Conservation (phyloP, 495 filamentous ascomycete species). For the Platismatia glauca region DNA sequence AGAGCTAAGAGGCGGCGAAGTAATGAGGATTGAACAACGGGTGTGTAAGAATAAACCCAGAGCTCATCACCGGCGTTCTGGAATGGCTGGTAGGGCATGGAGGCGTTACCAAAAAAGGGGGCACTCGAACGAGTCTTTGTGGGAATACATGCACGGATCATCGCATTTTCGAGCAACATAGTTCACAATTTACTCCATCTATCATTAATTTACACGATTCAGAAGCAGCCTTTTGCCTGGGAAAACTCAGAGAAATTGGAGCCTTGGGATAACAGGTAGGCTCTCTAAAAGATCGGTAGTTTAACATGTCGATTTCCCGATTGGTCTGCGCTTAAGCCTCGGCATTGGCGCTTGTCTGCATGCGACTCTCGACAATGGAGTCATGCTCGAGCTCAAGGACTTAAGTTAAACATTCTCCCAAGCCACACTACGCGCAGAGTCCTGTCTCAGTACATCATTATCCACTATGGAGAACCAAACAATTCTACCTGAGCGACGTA, state of each 20-base stretch:
- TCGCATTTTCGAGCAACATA: neutral
- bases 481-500: neutral
- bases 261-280: too few species aligned
- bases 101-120: neutral
- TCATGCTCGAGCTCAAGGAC: neutral
- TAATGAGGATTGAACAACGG: constrained; percentile 15
- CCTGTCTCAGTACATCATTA: too few species aligned
- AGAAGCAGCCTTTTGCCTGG: neutral
- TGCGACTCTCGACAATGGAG: neutral
- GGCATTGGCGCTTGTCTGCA: constrained; percentile 5
- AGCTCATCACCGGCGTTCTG: neutral
- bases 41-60: neutral
- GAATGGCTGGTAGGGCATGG: neutral
- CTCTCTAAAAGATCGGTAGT: too few species aligned
- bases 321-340: constrained; percentile 2
- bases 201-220: neutral
- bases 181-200: neutral
- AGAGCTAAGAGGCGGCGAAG: constrained; percentile 37
- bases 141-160: neutral
- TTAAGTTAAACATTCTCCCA: neutral
- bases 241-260: neutral
- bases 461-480: neutral
- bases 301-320: too few species aligned
- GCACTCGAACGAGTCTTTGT: neutral
- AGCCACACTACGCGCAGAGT: neutral